Base-by-base conservation (phyloP, 192 early-diverging fungal species). In the Geranomyces variabilis region DNA sequence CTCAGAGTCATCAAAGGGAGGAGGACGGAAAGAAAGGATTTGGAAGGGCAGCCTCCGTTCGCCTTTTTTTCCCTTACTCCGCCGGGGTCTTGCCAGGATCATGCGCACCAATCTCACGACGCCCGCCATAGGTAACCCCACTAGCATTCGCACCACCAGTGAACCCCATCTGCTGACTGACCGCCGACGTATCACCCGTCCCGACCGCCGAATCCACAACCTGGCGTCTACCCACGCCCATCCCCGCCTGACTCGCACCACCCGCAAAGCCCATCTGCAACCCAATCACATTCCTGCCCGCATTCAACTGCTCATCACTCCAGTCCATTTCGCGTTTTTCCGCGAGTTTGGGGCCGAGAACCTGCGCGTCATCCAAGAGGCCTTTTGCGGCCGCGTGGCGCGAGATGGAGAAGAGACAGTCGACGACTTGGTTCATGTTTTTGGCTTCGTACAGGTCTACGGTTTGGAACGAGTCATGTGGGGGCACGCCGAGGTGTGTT, bases 391-490 rank as follows among this genome's bases (percentile, higher is more conserved):
- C 78, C 15, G 90, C 92, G 63, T 89, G 81, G 8, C 92, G 79
- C 13, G 89, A 90, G 1, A 94, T 75, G 9, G 92, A 83, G 57
- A 87, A 94, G 28, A 94, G 82, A 28, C 85, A 84, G 77, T 92
- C 89, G 19, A 92, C 83, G 1, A 93, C 90, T 47, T 81, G 75
- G 33, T 63, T 78, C 43, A 68, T 63, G 75, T 84, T 84, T 69
- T 84, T 86, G 29, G 79, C 77, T 67, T 94, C 93, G 70, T 82
- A 94, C 49, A 94, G 75, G 67, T 94, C 93, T 33, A 94, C 85
- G 17, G 93, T 94, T 75, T 93, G 91, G 76, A 94, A 94, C 4
- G 88, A 80, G 59, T 92, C 90, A 72, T 82, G 80, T 46, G 84
- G 81, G 26, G 89, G 91, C 44, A 90, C 88, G 21, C 29, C 28